Base-by-base conservation (phyloP, 2,329 filamentous ascomycete species). In the Alternaria alternata region DNA sequence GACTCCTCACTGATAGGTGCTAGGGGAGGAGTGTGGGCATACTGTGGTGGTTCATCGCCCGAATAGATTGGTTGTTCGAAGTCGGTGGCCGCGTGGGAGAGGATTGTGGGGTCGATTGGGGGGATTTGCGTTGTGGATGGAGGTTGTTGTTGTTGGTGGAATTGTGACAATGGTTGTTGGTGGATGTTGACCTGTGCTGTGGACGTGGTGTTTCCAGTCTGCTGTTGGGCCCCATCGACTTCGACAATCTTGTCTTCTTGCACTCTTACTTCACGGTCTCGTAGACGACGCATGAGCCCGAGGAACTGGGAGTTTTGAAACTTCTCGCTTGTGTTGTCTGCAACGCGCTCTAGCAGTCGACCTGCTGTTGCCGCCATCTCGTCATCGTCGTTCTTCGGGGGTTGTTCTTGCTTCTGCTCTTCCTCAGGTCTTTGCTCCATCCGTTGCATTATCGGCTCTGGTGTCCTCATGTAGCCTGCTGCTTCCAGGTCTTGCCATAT, bases 291-390 rank as follows among this genome's bases (percentile, higher is more conserved):
- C 92, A 96, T 95, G 46, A 96, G 81, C 4, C 86, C 83, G 1
- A 94, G 79, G 72, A 96, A 96, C 59, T 87, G 87, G 66, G 91
- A 94, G 72, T 93, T 87, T 69, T 88, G 87, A 77, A 95, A 95
- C 73, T 94, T 94, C 47, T 88, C 81, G 56, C 86, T 89, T 59
- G 87, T 85, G 67, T 94, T 89, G 68, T 89, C 82, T 20, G 86
- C 83, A 12, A 96, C 86, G 38, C 87, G 88, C 54, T 89, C 84
- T 5, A 95, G 82, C 4, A 96, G 82, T 59, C 89, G 83, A 16
- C 87, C 88, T 5, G 92, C 92, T 1, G 91, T 93, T 41, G 83
- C 83, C 20, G 91, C 89, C 28, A 95, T 84, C 44, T 91, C 91
- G 64, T 92, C 87, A 24, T 88, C 84, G 52, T 89, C 84, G 22